A percentile compares a stretch with the other conserved stretches of the same genome.
These are phyloP conservation scores for Tulasnella sp. DNA, from an alignment of 768 basidiomycete genomes.

Conservation along the genomic window DNA sequence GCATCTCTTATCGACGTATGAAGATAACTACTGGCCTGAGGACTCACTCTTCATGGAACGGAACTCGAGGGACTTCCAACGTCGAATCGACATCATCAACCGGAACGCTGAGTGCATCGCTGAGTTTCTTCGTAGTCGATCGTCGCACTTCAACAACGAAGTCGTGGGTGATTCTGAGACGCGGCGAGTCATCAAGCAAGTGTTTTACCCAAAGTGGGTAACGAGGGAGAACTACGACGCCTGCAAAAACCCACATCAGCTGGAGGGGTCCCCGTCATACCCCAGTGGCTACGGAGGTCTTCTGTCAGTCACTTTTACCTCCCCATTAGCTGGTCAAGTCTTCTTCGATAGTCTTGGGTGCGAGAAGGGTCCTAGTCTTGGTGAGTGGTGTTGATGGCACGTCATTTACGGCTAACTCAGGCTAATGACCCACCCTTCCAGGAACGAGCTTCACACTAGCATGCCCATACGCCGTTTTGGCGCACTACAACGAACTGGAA, in stretches of 20 bases:
- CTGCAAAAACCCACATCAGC: conserved; percentile 41
- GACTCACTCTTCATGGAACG: conserved; percentile 97
- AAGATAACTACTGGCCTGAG: conserved; percentile 80
- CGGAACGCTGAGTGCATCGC: conserved; percentile 72
- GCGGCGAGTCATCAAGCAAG: conserved; percentile 51
- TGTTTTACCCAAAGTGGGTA: conserved; percentile 82
- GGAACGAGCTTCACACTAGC: conserved; percentile 96
- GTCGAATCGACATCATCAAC: conserved; percentile 67
- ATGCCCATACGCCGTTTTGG: conserved; percentile 85
- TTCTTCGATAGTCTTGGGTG: conserved; percentile 80
- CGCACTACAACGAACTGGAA: conserved; percentile 78
- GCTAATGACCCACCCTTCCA: conserved; percentile 20
- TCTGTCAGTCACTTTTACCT: conserved; percentile 78
- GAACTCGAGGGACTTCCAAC: conserved; percentile 86
- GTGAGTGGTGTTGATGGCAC: not conserved
- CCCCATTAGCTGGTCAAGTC: conserved; percentile 49
- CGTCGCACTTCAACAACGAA: not conserved
- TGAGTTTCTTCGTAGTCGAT: conserved; percentile 45
- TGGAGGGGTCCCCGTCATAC: conserved; percentile 16
- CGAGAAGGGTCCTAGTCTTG: conserved; percentile 76
- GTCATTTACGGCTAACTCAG: not conserved
- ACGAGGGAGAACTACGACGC: conserved; percentile 59
- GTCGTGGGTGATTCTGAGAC: conserved; percentile 13
- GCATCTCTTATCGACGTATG: conserved; percentile 47
- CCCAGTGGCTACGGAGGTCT: conserved; percentile 71